phyloP scores from a whole-genome alignment of 2,329 filamentous ascomycete genomes.

The Fusarium cyanostomum region DNA sequence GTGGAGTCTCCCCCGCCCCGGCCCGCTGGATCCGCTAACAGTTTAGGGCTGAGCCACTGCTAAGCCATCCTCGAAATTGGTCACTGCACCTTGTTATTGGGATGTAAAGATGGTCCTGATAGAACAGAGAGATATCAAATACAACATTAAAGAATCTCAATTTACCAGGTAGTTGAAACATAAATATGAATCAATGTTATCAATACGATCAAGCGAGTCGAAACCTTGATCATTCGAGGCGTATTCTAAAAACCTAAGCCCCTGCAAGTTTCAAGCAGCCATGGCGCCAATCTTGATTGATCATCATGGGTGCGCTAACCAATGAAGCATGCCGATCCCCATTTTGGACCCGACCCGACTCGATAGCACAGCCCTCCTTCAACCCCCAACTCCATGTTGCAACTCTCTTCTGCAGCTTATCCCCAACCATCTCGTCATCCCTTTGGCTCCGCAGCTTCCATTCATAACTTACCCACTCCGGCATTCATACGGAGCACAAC shows the following conservation, averaged over 20 bases:
- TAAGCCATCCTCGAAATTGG: conserved; percentile 11
- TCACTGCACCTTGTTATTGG: neutral
- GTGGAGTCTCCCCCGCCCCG: conserved; percentile 26
- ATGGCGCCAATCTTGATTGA: conserved; percentile 23
- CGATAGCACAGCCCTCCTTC: conserved; percentile 17
- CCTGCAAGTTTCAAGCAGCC: neutral
- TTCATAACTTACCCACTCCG: conserved; percentile 14
- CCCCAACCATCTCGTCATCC: neutral
- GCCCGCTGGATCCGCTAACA: conserved; percentile 18
- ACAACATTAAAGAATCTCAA: no score
- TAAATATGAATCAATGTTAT: no score
- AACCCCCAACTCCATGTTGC: conserved; percentile 15
- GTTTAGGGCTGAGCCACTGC: conserved; percentile 22
- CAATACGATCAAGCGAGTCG: no score
- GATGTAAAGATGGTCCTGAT: no score
- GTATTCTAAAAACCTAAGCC: neutral
- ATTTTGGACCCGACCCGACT: conserved; percentile 7
- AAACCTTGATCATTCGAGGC: no score
- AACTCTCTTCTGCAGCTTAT: neutral
- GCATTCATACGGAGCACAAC: conserved; percentile 7
- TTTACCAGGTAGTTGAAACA: no score
- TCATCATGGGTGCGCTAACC: conserved; percentile 23
- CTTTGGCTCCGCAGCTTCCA: conserved; percentile 14
- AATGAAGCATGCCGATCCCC: conserved; percentile 23
- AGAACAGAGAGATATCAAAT: no score